Conservation (phyloP, 2,329 filamentous ascomycete species). For the Fusarium brevicatenulatum region DNA sequence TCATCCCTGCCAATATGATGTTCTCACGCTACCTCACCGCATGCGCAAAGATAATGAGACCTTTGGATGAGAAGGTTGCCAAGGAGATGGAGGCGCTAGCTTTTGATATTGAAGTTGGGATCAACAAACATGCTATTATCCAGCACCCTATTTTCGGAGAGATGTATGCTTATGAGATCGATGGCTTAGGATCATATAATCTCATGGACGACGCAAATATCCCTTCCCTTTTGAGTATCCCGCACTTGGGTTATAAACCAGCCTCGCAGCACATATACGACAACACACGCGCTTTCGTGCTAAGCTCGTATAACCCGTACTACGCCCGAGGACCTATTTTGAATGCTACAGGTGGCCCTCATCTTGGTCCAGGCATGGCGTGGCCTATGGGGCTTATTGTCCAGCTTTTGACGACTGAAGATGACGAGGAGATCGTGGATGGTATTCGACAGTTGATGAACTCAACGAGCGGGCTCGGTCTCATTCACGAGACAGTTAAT, state of each 20-base stretch:
- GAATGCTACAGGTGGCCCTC: conserved; percentile 63
- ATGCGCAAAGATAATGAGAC: conserved; percentile 57
- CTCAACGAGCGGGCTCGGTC: conserved; percentile 75
- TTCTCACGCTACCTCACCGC: conserved; percentile 70
- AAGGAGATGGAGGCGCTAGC: conserved; percentile 68
- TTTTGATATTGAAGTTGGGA: conserved; percentile 66
- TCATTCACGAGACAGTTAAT: conserved; percentile 76
- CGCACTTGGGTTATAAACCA: conserved; percentile 64
- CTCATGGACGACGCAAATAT: conserved; percentile 75
- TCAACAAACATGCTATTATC: conserved; percentile 76
- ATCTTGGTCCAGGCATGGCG: conserved; percentile 72
- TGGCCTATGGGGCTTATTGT: conserved; percentile 91
- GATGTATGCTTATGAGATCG: conserved; percentile 76
- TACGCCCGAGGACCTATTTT: conserved; percentile 66
- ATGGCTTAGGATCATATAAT: conserved; percentile 70
- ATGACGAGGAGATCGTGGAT: conserved; percentile 77
- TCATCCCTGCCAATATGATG: conserved; percentile 93
- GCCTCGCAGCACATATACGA: conserved; percentile 74
- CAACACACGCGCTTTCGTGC: conserved; percentile 80
- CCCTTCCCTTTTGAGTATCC: conserved; percentile 68
- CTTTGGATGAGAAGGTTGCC: conserved; percentile 61
- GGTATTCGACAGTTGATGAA: conserved; percentile 73
- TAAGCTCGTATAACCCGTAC: conserved; percentile 78
- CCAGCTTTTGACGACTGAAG: conserved; percentile 79
- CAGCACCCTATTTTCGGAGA: conserved; percentile 68